Percentiles rank a stretch among this genome's conserved stretches.
phyloP scores from a whole-genome alignment of 495 filamentous ascomycete genomes.

The Niebla homalea region DNA sequence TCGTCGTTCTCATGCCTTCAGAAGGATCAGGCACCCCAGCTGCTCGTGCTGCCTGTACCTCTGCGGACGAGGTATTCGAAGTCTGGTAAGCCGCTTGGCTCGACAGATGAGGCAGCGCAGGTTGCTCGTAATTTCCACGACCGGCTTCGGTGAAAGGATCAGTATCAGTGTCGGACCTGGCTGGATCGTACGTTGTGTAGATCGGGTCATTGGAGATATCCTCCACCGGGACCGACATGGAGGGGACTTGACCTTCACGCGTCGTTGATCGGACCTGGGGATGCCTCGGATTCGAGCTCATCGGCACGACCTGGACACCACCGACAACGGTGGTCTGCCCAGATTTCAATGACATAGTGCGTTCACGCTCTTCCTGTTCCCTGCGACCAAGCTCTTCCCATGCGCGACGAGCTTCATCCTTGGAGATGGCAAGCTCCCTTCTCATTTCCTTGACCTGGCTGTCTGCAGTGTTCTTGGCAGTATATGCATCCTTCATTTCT shows the following conservation, averaged over 20 bases:
- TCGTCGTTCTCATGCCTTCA: neutral
- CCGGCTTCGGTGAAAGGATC: conserved; percentile 44
- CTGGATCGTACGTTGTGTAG: conserved; percentile 29
- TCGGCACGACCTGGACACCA: conserved; percentile 92
- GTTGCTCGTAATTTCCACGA: conserved; percentile 16
- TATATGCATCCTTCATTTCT: conserved; percentile 52
- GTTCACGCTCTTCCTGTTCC: conserved; percentile 90
- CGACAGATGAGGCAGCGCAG: conserved; percentile 8
- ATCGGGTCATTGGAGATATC: conserved; percentile 21
- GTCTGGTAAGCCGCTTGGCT: conserved; percentile 13
- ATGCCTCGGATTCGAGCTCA: conserved; percentile 36
- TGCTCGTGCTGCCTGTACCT: conserved; percentile 13
- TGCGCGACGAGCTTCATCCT: conserved; percentile 87
- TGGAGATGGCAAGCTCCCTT: conserved; percentile 83
- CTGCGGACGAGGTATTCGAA: conserved; percentile 13
- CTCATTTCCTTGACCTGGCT: conserved; percentile 64
- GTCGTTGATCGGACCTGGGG: conserved; percentile 28
- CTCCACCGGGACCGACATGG: conserved; percentile 17
- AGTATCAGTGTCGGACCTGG: conserved; percentile 36
- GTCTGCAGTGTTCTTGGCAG: conserved; percentile 11
- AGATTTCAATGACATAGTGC: conserved; percentile 69
- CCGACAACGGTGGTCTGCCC: conserved; percentile 84
- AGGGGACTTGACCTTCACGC: conserved; percentile 26
- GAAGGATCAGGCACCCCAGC: neutral
- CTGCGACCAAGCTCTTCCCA: conserved; percentile 94